Percentiles rank a stretch among this genome's conserved stretches.
Conservation (phyloP, 2,329 filamentous ascomycete species). For the Penicillium sp. region DNA sequence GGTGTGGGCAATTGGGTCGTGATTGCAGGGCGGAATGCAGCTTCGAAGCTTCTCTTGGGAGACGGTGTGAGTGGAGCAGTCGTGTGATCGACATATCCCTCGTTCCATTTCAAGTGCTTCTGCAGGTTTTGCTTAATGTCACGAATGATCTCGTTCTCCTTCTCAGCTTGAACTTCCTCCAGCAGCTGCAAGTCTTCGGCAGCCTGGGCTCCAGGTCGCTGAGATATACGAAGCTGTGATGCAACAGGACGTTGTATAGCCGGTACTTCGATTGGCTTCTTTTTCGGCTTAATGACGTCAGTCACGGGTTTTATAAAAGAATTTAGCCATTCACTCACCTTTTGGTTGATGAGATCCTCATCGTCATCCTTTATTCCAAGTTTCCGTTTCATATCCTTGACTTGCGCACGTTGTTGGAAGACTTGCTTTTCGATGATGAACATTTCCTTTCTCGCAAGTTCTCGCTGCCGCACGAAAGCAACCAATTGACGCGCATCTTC, state of each 20-base stretch:
- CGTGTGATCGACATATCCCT: constrained; percentile 83
- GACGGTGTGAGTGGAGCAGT: constrained; percentile 78
- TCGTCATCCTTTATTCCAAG: constrained; percentile 89
- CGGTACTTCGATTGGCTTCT: constrained; percentile 60
- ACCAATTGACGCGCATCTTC: constrained; percentile 84
- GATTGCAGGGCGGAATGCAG: constrained; percentile 63
- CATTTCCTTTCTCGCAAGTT: constrained; percentile 72
- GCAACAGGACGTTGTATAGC: constrained; percentile 59
- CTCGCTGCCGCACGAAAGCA: constrained; percentile 71
- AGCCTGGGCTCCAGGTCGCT: constrained; percentile 66
- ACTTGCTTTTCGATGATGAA: constrained; percentile 70
- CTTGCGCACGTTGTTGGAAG: constrained; percentile 74
- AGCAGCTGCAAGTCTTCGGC: constrained; percentile 77
- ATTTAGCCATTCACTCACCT: constrained; percentile 55
- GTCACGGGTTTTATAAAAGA: constrained; percentile 37
- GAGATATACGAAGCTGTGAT: constrained; percentile 65
- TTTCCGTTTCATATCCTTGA: constrained; percentile 85
- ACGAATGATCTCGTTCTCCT: constrained; percentile 72
- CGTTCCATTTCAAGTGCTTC: constrained; percentile 89
- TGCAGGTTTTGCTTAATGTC: constrained; percentile 84
- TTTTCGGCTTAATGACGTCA: constrained; percentile 60
- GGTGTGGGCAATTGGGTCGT: constrained; percentile 62
- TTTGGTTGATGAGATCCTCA: constrained; percentile 91
- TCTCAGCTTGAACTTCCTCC: constrained; percentile 73
- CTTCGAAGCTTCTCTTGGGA: constrained; percentile 58